Evolutionary conservation across 2,329 filamentous ascomycete genomes (phyloP).

Genomic region (Amesomyces nigricolor): DNA sequence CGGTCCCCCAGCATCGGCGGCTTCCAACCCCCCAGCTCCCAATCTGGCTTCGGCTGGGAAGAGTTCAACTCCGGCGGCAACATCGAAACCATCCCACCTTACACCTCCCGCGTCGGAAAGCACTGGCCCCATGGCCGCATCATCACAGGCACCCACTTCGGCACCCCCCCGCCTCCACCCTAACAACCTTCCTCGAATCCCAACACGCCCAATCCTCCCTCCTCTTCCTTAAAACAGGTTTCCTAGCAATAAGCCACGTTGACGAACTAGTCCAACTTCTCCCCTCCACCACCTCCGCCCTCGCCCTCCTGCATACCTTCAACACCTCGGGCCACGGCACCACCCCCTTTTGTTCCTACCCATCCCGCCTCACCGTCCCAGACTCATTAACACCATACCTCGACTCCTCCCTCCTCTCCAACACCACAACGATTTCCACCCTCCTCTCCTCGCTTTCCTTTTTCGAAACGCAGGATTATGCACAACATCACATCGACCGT

Average conservation of each 20-base stretch:
- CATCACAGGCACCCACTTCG: constrained; percentile 9
- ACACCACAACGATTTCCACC: constrained; percentile 7
- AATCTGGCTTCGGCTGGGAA: constrained; percentile 7
- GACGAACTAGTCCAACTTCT: constrained; percentile 12
- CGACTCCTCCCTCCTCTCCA: neutral
- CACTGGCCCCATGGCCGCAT: constrained; percentile 6
- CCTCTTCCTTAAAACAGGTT: constrained; percentile 8
- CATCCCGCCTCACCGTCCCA: constrained; percentile 1
- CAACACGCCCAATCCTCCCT: constrained; percentile 1
- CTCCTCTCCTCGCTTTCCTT: neutral
- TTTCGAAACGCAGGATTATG: constrained; percentile 1
- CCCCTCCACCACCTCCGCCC: constrained; percentile 2
- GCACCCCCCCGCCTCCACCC: constrained; percentile 2
- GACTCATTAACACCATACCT: constrained; percentile 2
- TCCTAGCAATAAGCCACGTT: constrained; percentile 9
- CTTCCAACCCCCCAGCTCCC: neutral
- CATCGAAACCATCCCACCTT: constrained; percentile 12
- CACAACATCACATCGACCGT: constrained; percentile 1
- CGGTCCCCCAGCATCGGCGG: neutral
- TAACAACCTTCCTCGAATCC: constrained; percentile 1
- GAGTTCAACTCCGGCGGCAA: constrained; percentile 12
- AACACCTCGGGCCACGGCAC: constrained; percentile 1
- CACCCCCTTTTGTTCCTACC: constrained; percentile 2
- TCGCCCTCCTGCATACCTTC: neutral
- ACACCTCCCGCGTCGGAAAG: constrained; percentile 5